Percentiles rank a stretch among this genome's conserved stretches.
Evolutionary conservation across 2,329 filamentous ascomycete species (phyloP).

Genomic region (Ascocoryne sarcoides): DNA sequence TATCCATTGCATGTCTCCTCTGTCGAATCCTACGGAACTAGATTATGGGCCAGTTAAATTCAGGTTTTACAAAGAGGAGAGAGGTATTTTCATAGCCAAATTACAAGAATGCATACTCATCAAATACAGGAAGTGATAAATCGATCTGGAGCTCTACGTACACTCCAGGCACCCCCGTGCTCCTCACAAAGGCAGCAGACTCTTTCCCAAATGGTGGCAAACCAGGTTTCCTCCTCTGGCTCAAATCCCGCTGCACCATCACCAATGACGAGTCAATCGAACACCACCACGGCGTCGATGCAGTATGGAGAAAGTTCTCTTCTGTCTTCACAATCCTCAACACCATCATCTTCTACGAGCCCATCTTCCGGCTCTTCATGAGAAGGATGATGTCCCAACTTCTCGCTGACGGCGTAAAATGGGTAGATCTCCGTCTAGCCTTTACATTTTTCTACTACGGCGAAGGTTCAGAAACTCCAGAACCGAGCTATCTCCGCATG

Average conservation of each 20-base stretch:
- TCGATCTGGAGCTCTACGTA: conserved; percentile 64
- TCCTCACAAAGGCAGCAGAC: conserved; percentile 52
- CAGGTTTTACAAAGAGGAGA: conserved; percentile 42
- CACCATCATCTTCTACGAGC: conserved; percentile 79
- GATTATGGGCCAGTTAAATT: conserved; percentile 53
- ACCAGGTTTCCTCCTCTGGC: conserved; percentile 66
- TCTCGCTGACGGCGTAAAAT: conserved; percentile 73
- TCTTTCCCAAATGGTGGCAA: conserved; percentile 66
- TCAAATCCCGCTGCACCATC: conserved; percentile 64
- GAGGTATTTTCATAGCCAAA: conserved; percentile 11
- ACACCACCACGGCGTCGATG: conserved; percentile 75
- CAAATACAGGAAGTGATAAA: conserved; percentile 26
- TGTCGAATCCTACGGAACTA: conserved; percentile 45
- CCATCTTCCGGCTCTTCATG: conserved; percentile 73
- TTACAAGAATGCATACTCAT: not conserved
- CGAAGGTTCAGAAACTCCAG: conserved; percentile 54
- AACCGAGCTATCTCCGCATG: conserved; percentile 60
- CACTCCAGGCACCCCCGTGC: conserved; percentile 30
- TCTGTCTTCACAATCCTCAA: conserved; percentile 66
- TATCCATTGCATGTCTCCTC: conserved; percentile 47
- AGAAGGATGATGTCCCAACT: conserved; percentile 62
- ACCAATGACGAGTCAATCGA: conserved; percentile 63
- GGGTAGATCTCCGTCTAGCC: conserved; percentile 71
- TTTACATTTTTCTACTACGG: conserved; percentile 65
- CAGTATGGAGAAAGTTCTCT: conserved; percentile 76